A percentile compares a stretch with the other conserved stretches of the same genome.
Evolutionary conservation across 1,139 yeast species (phyloP).

Genomic region (Citeromyces hawaiiensis): DNA sequence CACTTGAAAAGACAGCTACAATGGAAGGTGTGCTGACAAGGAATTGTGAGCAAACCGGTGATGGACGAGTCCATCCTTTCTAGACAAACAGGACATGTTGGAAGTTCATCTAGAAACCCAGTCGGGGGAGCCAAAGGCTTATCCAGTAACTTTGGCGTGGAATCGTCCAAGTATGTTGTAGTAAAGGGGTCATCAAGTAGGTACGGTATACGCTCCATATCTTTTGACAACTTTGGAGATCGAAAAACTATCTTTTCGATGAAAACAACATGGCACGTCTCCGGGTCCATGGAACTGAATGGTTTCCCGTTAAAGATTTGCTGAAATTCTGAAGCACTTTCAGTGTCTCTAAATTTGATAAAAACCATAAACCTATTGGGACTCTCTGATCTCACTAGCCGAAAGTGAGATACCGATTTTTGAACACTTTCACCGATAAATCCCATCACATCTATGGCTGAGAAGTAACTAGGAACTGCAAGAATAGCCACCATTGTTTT

Average conservation of each 20-base stretch:
- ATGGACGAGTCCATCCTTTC: conserved; percentile 78
- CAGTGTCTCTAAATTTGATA: conserved; percentile 51
- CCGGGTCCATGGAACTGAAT: conserved; percentile 85
- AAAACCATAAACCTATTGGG: conserved; percentile 68
- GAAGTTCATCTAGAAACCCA: conserved; percentile 42
- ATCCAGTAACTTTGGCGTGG: conserved; percentile 1
- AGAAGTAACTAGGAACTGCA: conserved; percentile 80
- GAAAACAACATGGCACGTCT: conserved; percentile 65
- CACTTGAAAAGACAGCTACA: conserved; percentile 82
- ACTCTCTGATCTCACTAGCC: conserved; percentile 55
- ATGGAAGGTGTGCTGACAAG: conserved; percentile 91
- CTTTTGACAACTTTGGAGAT: background rate
- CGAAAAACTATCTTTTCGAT: conserved; percentile 46
- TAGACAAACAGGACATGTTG: conserved; percentile 89
- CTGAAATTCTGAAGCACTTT: conserved; percentile 50
- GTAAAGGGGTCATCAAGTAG: conserved; percentile 67
- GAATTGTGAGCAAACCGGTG: conserved; percentile 76
- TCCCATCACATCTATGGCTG: conserved; percentile 74
- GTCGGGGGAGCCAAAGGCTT: conserved; percentile 7
- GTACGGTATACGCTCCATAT: conserved; percentile 36
- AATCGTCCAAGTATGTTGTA: conserved; percentile 7
- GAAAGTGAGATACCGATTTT: conserved; percentile 52
- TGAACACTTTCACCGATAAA: conserved; percentile 55
- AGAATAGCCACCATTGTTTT: conserved; percentile 63
- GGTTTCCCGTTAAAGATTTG: conserved; percentile 56